Evolutionary conservation across 768 basidiomycete genomes (phyloP).

Genomic region (Mycena sanguinolenta): DNA sequence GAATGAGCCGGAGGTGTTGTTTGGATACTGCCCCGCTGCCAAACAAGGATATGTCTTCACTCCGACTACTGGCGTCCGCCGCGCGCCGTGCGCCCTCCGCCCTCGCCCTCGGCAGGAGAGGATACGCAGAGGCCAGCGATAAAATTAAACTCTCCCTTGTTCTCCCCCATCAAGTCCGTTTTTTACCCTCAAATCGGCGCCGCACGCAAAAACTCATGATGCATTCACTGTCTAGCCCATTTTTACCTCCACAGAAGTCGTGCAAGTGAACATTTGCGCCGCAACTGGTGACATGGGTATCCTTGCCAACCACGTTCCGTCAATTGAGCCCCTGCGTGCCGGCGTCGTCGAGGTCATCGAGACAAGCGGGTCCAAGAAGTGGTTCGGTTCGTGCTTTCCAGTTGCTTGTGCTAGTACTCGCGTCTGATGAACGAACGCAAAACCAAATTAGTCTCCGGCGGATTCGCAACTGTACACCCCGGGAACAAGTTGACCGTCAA

Average conservation of each 20-base stretch:
- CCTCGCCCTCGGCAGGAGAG: slow-evolving; percentile 73
- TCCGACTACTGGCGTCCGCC: slow-evolving; percentile 77
- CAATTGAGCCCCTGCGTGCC: slow-evolving; percentile 95
- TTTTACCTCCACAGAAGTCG: slow-evolving; percentile 91
- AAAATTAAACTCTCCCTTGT: slow-evolving; percentile 94
- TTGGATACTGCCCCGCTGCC: background rate
- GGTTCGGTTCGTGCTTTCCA: slow-evolving; percentile 78
- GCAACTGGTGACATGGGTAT: slow-evolving; percentile 99
- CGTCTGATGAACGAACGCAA: slow-evolving; percentile 1
- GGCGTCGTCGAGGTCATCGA: slow-evolving; percentile 97
- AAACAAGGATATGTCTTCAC: slow-evolving; percentile 70
- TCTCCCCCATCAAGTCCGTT: slow-evolving; percentile 92
- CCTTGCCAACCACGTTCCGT: slow-evolving; percentile 97
- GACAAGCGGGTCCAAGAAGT: slow-evolving; percentile 87
- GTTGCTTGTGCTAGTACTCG: background rate
- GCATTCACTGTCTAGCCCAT: slow-evolving; percentile 76
- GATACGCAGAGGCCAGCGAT: slow-evolving; percentile 92
- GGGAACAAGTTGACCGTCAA: slow-evolving; percentile 98
- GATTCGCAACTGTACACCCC: slow-evolving; percentile 97
- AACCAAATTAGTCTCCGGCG: slow-evolving; percentile 82
- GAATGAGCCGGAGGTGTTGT: no score
- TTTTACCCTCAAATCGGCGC: background rate
- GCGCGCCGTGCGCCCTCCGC: slow-evolving; percentile 70
- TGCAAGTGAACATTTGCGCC: slow-evolving; percentile 95
- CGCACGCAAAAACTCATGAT: slow-evolving; percentile 2